phyloP scores from a whole-genome alignment of 768 basidiomycete species.

The Pleurotus tuber-regium region DNA sequence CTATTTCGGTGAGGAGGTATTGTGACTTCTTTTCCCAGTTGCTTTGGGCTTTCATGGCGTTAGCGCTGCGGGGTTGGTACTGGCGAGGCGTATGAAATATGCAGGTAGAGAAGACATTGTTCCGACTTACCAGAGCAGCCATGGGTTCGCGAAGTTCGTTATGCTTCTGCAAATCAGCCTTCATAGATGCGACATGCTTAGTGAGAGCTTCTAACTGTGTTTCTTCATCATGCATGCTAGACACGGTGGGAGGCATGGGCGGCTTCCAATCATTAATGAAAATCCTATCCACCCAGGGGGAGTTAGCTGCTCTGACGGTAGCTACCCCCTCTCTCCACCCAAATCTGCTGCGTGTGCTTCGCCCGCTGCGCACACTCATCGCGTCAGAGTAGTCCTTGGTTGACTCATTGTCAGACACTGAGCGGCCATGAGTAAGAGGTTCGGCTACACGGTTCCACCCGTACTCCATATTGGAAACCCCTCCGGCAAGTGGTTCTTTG shows the following conservation, averaged over 20 bases:
- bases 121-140: conserved; percentile 69
- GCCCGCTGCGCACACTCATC: conserved; percentile 72
- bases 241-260: conserved; percentile 78
- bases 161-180: conserved; percentile 78
- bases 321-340: conserved; percentile 67
- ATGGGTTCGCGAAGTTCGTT: conserved; percentile 84
- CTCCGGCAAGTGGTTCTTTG: conserved; percentile 93
- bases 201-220: conserved; percentile 85
- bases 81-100: no score
- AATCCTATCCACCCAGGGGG: conserved; percentile 75
- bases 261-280: conserved; percentile 94
- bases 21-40: conserved; percentile 96
- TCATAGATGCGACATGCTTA: conserved; percentile 74
- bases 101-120: no score
- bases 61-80: conserved; percentile 79
- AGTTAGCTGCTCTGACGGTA: conserved; percentile 61
- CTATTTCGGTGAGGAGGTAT: conserved; percentile 86
- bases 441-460: conserved; percentile 88
- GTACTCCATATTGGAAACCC: conserved; percentile 99
- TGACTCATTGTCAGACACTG: conserved; percentile 58
- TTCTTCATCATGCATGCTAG: conserved; percentile 91
- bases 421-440: conserved; percentile 44
- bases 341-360: conserved; percentile 72
- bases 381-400: conserved; percentile 54
- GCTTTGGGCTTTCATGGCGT: conserved; percentile 69